Evolutionary conservation across 1,284 basidiomycete species (phyloP).

Genomic region (Cryptococcus sp.): DNA sequence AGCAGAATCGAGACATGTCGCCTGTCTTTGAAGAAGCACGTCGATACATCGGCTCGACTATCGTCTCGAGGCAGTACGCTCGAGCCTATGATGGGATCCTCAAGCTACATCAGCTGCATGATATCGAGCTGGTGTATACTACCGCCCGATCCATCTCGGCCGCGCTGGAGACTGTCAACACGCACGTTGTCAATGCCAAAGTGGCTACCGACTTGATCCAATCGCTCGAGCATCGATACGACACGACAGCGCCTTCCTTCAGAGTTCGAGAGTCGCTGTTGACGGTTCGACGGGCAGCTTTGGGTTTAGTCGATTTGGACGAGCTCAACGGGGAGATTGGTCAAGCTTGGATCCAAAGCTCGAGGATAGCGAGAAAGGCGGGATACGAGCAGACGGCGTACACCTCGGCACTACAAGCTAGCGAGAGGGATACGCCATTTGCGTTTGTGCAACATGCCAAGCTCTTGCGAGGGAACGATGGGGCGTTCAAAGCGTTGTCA

Average conservation of each 20-base stretch:
- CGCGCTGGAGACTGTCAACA: conserved; percentile 6
- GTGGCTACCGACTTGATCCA: conserved; percentile 16
- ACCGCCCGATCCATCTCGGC: conserved; percentile 28
- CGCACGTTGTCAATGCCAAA: conserved; percentile 7
- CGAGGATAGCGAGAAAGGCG: conserved; percentile 92
- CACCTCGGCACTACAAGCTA: conserved; percentile 87
- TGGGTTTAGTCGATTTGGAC: conserved; percentile 49
- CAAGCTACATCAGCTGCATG: conserved; percentile 81
- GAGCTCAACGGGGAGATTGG: conserved; percentile 59
- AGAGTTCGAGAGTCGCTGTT: conserved; percentile 85
- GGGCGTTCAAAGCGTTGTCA: conserved; percentile 78
- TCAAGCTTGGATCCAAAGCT: conserved; percentile 82
- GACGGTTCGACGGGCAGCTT: conserved; percentile 82
- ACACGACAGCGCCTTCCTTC: conserved; percentile 75
- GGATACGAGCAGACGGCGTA: conserved; percentile 96
- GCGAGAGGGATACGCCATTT: conserved; percentile 67
- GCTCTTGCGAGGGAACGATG: conserved; percentile 71
- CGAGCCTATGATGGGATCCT: conserved; percentile 81
- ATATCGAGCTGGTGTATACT: conserved; percentile 72
- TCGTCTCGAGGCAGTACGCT: conserved; percentile 75
- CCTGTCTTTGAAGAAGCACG: conserved; percentile 63
- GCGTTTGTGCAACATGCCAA: conserved; percentile 91
- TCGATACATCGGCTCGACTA: conserved; percentile 69
- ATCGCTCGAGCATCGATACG: conserved; percentile 33
- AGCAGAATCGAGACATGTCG: conserved; percentile 52